Evolutionary conservation across 116 monocot species (phyloP), one percentile per base, ranked within the genome.

Genomic region (Iris pallida): DNA sequence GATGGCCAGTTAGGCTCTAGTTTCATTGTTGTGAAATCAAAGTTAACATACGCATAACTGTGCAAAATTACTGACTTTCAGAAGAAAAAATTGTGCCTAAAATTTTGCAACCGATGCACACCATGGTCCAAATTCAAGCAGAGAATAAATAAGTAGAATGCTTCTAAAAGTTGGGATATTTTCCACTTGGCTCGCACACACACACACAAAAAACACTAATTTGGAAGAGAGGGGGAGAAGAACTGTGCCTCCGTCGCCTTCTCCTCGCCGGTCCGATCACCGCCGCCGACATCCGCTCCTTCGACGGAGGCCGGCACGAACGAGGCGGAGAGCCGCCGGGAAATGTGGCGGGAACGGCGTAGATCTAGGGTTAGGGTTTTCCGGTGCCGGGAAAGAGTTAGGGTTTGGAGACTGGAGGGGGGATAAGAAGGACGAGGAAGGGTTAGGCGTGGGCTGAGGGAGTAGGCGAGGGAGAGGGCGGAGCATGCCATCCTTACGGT

Each of bases 281-380:
- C 55, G 56, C 41, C 59, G 40, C 60, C 63, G 62, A 55, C 5
- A 13, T 55, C 18, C n/a, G 49, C 42, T 12, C 20, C 47, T n/a
- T 69, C 54, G 11, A 69, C 62, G 43, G 55, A 8, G 2, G 66
- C 66, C n/a, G 77, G 71, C 10, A 75, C 53, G 65, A 75, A 78
- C 45, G 71, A 40, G 60, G 70, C 44, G 54, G 65, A 20, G 61
- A 61, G 45, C 42, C 53, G 76, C 16, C 64, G 49, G 58, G 63
- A 7, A 18, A 57, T 7, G 61, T 52, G 52, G 64, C 49, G 65
- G 54, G 51, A 52, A 14, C 42, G 60, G 8, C 42, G 19, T 15
- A 20, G 13, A 51, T 16, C 42, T 14, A 56, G 13, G 55, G 16
- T 53, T 55, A 18, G 73, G 41, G 8, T 46, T 5, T n/a, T 10